A percentile compares a stretch with the other conserved stretches of the same genome.
These are phyloP conservation scores for Ogataea pilisensis DNA, from an alignment of 805 yeast species.

Conservation along the genomic window DNA sequence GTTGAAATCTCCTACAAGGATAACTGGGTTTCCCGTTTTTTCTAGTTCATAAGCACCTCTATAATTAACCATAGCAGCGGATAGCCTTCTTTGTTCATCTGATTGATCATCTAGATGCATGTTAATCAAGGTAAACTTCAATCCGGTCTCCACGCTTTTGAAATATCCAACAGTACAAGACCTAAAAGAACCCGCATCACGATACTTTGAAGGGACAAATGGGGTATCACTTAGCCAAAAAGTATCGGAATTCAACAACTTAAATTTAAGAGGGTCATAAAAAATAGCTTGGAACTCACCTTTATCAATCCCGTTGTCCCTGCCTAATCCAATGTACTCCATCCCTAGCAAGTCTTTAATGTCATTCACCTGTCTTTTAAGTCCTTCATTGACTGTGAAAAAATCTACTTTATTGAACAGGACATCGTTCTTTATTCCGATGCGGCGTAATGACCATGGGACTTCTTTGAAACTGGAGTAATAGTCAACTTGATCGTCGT, in stretches of 20 bases:
- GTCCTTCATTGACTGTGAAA: conserved; percentile 45
- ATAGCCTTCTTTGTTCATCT: conserved; percentile 39
- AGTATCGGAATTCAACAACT: conserved; percentile 37
- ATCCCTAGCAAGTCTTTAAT: conserved; percentile 30
- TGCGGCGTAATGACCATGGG: conserved; percentile 34
- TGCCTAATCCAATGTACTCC: conserved; percentile 47
- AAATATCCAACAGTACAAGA: conserved; percentile 37
- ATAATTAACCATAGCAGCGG: conserved; percentile 39
- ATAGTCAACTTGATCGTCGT: conserved; percentile 19
- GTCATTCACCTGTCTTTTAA: conserved; percentile 43
- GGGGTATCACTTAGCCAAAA: conserved; percentile 56
- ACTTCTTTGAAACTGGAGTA: conserved; percentile 27
- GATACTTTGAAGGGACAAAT: conserved; percentile 41
- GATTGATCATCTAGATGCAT: conserved; percentile 52
- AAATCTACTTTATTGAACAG: conserved; percentile 31
- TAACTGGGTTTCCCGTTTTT: conserved; percentile 32
- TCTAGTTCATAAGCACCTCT: conserved; percentile 36
- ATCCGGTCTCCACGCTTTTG: conserved; percentile 30
- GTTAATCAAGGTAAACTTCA: conserved; percentile 35
- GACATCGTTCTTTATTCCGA: conserved; percentile 34
- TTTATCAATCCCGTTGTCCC: conserved; percentile 45
- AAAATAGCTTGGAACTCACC: conserved; percentile 53
- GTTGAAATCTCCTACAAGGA: conserved; percentile 58
- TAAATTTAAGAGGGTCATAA: conserved; percentile 36
- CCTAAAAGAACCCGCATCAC: conserved; percentile 39